Evolutionary conservation across 2,329 filamentous ascomycete genomes (phyloP), one percentile per base, ranked within the genome.

Genomic region (Phialocephala sp.): DNA sequence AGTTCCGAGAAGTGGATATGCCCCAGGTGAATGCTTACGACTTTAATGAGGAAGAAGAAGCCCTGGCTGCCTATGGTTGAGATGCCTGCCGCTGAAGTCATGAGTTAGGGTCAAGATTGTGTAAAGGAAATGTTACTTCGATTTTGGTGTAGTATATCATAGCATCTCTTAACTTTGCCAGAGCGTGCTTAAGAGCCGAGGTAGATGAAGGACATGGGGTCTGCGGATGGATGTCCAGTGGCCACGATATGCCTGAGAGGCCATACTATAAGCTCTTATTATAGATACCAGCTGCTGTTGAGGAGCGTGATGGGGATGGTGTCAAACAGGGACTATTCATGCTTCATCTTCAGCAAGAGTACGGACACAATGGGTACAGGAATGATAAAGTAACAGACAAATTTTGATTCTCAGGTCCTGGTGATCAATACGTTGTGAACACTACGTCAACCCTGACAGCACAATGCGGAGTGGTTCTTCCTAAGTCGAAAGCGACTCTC

Each of bases 31-130:
- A 35, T 50, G 60, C 27, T n/a, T 61, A 56, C 45, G 67, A 68
- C 11, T 67, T 67, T 39, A 83, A 86, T 41, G 84, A 86, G 15
- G 82, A 85, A 50, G 81, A 85, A 66, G 83, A 82, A 68, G 80
- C 78, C 15, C 80, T 81, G 68, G 75, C 73, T 52, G 78, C 80
- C 35, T 84, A 82, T 71, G 80, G 79, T 9, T 82, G 76, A 76
- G 3, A 71, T 24, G 6, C 8, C 50, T 54, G 22, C 32, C 24
- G 1, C 11, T 27, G 27, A 32, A 35, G 18, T 11, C 15, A 15
- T 54, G 22, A 9, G 27, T 57, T 24, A 27, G 22, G 2, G 43
- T 32, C 22, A 32, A 18, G 56, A 11, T 36, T n/a, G 35, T 39
- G 54, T 15, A 58, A 47, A 22, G 37, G 15, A 36, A 36, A 27